Conservation (phyloP, 2,329 filamentous ascomycete species). For the Colletotrichum destructivum region DNA sequence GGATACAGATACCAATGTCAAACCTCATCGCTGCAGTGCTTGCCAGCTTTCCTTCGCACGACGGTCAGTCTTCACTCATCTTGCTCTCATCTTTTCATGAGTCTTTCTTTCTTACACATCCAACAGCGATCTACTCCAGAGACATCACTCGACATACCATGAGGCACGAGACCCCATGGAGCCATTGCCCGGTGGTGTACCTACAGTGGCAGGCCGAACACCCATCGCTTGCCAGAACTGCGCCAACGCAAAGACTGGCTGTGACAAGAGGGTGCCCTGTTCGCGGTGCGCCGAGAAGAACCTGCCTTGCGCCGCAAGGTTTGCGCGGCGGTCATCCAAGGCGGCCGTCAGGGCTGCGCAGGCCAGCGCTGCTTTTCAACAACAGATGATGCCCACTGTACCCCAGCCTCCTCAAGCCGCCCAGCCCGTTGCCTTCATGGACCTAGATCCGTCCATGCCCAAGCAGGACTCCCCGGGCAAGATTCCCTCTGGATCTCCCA, state of each 20-base stretch:
- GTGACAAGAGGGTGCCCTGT: conserved; percentile 57
- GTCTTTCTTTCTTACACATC: conserved; percentile 42
- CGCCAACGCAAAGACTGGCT: conserved; percentile 57
- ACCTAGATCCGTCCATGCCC: conserved; percentile 50
- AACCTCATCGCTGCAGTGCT: conserved; percentile 64
- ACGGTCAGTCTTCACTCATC: conserved; percentile 54
- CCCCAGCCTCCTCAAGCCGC: conserved; percentile 42
- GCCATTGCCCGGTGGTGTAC: conserved; percentile 59
- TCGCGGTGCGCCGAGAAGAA: conserved; percentile 56
- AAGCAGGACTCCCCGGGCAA: conserved; percentile 48
- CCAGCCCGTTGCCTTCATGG: conserved; percentile 55
- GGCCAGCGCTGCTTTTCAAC: conserved; percentile 53
- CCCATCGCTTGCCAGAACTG: conserved; percentile 58
- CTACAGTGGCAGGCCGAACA: conserved; percentile 56
- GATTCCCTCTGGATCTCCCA: conserved; percentile 49
- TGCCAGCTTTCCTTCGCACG: conserved; percentile 67
- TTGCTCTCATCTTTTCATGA: background rate
- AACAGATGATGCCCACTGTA: conserved; percentile 44
- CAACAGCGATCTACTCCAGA: conserved; percentile 64
- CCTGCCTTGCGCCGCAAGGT: conserved; percentile 59
- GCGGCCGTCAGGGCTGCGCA: conserved; percentile 61
- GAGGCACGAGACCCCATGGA: conserved; percentile 64
- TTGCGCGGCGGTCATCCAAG: conserved; percentile 66
- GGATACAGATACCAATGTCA: conserved; percentile 67
- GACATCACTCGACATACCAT: conserved; percentile 67